Percentiles rank a stretch among this genome's conserved stretches.
phyloP scores from a whole-genome alignment of 2,329 filamentous ascomycete genomes.

The Nothomitra cinnamomea region DNA sequence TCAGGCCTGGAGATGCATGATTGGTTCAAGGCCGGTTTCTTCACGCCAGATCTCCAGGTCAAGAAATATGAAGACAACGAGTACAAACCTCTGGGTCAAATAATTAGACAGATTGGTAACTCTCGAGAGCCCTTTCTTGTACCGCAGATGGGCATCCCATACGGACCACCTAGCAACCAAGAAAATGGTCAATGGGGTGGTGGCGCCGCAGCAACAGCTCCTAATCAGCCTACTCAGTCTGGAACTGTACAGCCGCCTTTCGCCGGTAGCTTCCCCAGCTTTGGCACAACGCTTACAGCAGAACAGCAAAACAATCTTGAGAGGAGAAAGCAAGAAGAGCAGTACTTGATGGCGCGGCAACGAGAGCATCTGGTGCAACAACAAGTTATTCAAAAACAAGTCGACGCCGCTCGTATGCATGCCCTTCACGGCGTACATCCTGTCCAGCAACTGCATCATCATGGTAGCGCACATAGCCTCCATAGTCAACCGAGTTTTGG shows the following conservation, averaged over 20 bases:
- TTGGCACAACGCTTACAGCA: constrained; percentile 87
- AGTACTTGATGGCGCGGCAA: constrained; percentile 90
- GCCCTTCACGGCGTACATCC: constrained; percentile 36
- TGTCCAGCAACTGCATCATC: constrained; percentile 63
- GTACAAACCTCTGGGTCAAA: constrained; percentile 85
- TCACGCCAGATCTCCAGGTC: constrained; percentile 82
- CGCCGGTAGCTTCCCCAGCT: constrained; percentile 84
- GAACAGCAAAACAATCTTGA: constrained; percentile 97
- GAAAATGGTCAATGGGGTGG: constrained; percentile 22
- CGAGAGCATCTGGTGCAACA: constrained; percentile 84
- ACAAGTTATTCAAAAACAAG: constrained; percentile 55
- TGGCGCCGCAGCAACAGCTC: constrained; percentile 20
- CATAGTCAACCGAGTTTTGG: constrained; percentile 96
- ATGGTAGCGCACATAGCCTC: constrained; percentile 86
- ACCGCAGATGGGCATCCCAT: constrained; percentile 86
- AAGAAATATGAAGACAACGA: constrained; percentile 89
- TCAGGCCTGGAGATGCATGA: constrained; percentile 98
- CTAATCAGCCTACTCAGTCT: constrained; percentile 29
- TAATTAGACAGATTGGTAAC: constrained; percentile 91
- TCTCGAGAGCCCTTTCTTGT: constrained; percentile 95
- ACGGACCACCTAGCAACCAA: constrained; percentile 50
- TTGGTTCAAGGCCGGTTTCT: constrained; percentile 98
- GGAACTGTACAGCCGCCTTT: constrained; percentile 59
- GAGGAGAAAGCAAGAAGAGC: constrained; percentile 91
- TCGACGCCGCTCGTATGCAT: constrained; percentile 30